Evolutionary conservation across 106 monocot genomes (phyloP), one percentile per base, ranked within the genome.

Genomic region (Ottelia alismoides): DNA sequence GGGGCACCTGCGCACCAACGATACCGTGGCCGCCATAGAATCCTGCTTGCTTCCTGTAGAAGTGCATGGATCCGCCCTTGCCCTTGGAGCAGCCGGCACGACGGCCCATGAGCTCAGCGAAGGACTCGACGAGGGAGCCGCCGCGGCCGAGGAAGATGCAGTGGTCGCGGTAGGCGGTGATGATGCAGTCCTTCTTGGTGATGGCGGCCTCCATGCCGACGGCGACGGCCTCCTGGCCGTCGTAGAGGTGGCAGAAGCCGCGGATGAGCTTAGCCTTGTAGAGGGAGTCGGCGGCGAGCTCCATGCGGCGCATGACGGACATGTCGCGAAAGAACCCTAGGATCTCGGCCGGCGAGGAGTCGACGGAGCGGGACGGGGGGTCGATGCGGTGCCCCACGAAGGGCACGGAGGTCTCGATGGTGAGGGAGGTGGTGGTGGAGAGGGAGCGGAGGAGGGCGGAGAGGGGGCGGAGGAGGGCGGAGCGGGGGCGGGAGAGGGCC

Each of bases 51-150:
- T 78, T 81, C 74, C 75, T 82, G 61, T 86, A 86, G 64, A 86
- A 81, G 47, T 81, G 81, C 86, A 86, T 86, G n/a, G 86, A 86
- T 17, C 86, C 86, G n/a, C 86, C 81, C 71, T 81, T 86, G 4
- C 85, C 85, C 40, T 59, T 60, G 16, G 77, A 74, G 46, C 80
- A 86, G 0, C 80, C 80, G 5, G 19, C 65, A 21, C 56, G 49
- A 43, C 80, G 65, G 11, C 80, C 85, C 80, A 86, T 80, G 30
- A 86, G 73, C 60, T 86, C 85, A 29, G 85, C 50, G 45, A 86
- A 86, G 11, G 56, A 56, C 57, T 70, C 59, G 35, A 77, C 64
- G 49, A 81, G 77, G 11, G 51, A 56, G 2, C 80, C 80, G n/a
- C n/a, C n/a, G n/a, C n/a, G n/a, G n/a, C n/a, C n/a, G n/a, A n/a